A percentile compares a stretch with the other conserved stretches of the same genome.
These are phyloP conservation scores for Colletotrichum plurivorum DNA, from an alignment of 2,329 filamentous ascomycete species.

Conservation along the genomic window DNA sequence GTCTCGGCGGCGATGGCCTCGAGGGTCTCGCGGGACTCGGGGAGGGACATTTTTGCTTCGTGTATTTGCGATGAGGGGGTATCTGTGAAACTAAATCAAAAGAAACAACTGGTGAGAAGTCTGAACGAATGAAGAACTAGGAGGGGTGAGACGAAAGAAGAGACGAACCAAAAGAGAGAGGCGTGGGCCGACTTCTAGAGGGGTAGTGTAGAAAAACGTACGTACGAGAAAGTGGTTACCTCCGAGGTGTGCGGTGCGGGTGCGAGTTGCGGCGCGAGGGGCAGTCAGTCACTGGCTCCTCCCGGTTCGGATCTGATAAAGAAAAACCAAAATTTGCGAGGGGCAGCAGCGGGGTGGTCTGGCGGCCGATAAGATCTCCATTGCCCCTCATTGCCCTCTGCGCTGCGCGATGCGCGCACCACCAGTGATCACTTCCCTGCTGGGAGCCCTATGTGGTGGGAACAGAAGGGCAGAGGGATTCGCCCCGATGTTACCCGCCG, in stretches of 20 bases:
- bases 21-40: constrained; percentile 37
- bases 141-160: not conserved
- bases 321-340: constrained; percentile 36
- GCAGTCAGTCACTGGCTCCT: not conserved
- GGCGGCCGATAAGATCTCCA: constrained; percentile 34
- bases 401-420: not conserved
- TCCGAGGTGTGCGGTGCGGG: constrained; percentile 33
- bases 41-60: constrained; percentile 42
- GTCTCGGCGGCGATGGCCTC: constrained; percentile 37
- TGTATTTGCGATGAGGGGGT: constrained; percentile 3
- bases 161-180: not conserved
- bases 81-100: constrained; percentile 17
- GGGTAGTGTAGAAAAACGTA: not conserved
- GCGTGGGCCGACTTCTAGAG: constrained; percentile 29
- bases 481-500: not conserved
- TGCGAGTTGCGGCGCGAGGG: not conserved
- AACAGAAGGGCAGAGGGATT: too few species aligned
- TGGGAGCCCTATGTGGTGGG: constrained; percentile 6
- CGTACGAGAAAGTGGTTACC: constrained; percentile 31
- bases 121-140: not conserved
- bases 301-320: constrained; percentile 35
- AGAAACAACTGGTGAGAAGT: not conserved
- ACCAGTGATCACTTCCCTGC: too few species aligned
- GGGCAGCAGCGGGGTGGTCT: constrained; percentile 40
- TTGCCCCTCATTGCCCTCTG: constrained; percentile 29